A percentile compares a stretch with the other conserved stretches of the same genome.
These are phyloP conservation scores for Saxophila tyrrhenica DNA, from an alignment of 495 filamentous ascomycete genomes.

Conservation along the genomic window DNA sequence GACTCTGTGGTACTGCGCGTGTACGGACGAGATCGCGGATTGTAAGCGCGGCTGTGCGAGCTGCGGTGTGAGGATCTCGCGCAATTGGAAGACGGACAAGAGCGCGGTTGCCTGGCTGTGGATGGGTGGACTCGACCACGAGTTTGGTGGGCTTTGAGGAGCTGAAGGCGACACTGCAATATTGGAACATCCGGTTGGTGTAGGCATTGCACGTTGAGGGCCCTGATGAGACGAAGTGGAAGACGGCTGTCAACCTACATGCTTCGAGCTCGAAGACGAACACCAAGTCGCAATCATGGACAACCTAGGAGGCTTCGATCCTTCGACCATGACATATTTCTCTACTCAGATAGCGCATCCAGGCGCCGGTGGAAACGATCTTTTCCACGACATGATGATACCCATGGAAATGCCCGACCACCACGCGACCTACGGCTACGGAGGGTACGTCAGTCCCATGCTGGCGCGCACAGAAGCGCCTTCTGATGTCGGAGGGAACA, in stretches of 20 bases:
- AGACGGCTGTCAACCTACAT: too few species aligned
- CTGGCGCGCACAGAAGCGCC: neutral
- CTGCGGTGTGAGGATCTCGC: neutral
- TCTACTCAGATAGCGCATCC: constrained; percentile 27
- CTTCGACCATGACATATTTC: constrained; percentile 53
- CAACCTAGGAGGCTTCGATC: constrained; percentile 54
- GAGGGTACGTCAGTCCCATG: constrained; percentile 36
- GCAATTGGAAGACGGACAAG: neutral
- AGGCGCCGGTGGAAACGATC: neutral
- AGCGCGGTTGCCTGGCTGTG: neutral
- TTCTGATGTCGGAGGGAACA: neutral
- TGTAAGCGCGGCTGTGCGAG: neutral
- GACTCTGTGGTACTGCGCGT: neutral
- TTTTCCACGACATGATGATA: constrained; percentile 30
- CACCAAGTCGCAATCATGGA: constrained; percentile 14
- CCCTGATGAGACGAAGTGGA: too few species aligned
- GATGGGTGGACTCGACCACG: neutral
- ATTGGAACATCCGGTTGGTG: too few species aligned
- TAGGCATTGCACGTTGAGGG: too few species aligned
- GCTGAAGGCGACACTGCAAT: too few species aligned
- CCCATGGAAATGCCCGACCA: constrained; percentile 46
- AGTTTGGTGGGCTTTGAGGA: too few species aligned
- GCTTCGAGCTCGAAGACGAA: neutral
- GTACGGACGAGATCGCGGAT: neutral
- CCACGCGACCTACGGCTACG: constrained; percentile 46